Conservation (phyloP, 306 rosid genomes). For the Cicer cuneatum region DNA sequence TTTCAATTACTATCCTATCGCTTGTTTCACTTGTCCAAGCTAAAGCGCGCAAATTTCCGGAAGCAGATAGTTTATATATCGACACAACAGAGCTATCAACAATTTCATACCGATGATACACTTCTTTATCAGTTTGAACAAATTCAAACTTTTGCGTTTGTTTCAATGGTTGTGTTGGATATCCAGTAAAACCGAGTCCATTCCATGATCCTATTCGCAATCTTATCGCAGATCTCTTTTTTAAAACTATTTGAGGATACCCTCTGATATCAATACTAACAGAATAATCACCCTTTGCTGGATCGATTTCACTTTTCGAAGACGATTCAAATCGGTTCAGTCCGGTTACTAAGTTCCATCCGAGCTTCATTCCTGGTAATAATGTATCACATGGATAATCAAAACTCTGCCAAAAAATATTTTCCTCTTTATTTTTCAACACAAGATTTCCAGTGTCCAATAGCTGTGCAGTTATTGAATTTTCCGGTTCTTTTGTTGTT, state of each 20-base stretch:
- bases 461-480: constrained; percentile 25
- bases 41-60: background rate
- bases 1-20: background rate
- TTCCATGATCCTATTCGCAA: constrained; percentile 40
- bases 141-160: constrained; percentile 18
- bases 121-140: constrained; percentile 30
- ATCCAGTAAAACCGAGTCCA: constrained; percentile 26
- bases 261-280: background rate
- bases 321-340: constrained; percentile 28
- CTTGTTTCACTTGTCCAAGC: background rate
- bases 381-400: constrained; percentile 37
- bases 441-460: constrained; percentile 42
- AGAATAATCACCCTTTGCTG: constrained; percentile 27
- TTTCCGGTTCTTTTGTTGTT: background rate
- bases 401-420: constrained; percentile 47
- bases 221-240: background rate
- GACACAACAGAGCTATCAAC: constrained; percentile 18
- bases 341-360: constrained; percentile 34
- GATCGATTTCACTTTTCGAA: constrained; percentile 46
- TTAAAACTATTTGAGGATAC: constrained; percentile 7
- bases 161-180: background rate
- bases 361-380: constrained; percentile 41
- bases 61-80: background rate
- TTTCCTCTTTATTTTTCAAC: constrained; percentile 15
- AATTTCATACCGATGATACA: constrained; percentile 14